These are phyloP conservation scores for Amanita rubescens DNA, from an alignment of 768 basidiomycete genomes.

Conservation along the genomic window DNA sequence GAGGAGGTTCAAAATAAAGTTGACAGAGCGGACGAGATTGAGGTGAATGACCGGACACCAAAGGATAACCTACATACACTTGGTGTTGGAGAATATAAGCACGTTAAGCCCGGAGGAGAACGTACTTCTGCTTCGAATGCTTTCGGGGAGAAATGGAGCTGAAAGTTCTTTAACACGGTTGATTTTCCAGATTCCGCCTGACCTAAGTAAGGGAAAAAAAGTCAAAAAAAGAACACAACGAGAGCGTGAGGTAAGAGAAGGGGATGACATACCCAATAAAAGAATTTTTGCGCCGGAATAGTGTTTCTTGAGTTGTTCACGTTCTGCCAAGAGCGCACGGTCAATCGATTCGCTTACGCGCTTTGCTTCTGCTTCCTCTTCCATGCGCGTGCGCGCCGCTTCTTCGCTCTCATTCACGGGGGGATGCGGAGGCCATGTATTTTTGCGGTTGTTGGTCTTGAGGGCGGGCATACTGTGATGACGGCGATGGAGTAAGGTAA, in stretches of 20 bases:
- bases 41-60: slow-evolving; percentile 66
- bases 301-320: slow-evolving; percentile 31
- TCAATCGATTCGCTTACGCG: slow-evolving; percentile 49
- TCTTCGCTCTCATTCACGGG: slow-evolving; percentile 33
- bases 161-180: slow-evolving; percentile 60
- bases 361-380: slow-evolving; percentile 43
- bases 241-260: neutral
- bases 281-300: slow-evolving; percentile 40
- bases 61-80: slow-evolving; percentile 29
- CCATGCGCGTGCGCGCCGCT: slow-evolving; percentile 31
- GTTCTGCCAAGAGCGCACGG: slow-evolving; percentile 38
- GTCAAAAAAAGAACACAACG: neutral
- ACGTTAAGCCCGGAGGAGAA: neutral
- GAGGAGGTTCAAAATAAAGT: slow-evolving; percentile 31
- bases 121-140: slow-evolving; percentile 49
- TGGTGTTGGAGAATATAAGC: neutral
- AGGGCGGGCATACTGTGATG: slow-evolving; percentile 10
- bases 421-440: slow-evolving; percentile 20
- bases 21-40: slow-evolving; percentile 51
- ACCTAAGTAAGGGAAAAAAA: slow-evolving; percentile 26
- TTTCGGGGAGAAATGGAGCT: slow-evolving; percentile 51
- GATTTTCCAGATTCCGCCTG: slow-evolving; percentile 67
- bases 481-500: slow-evolving; percentile 5
- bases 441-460: slow-evolving; percentile 1
- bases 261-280: slow-evolving; percentile 40